Conservation (phyloP, 306 rosid genomes). For the Pterocarpus santalinus region DNA sequence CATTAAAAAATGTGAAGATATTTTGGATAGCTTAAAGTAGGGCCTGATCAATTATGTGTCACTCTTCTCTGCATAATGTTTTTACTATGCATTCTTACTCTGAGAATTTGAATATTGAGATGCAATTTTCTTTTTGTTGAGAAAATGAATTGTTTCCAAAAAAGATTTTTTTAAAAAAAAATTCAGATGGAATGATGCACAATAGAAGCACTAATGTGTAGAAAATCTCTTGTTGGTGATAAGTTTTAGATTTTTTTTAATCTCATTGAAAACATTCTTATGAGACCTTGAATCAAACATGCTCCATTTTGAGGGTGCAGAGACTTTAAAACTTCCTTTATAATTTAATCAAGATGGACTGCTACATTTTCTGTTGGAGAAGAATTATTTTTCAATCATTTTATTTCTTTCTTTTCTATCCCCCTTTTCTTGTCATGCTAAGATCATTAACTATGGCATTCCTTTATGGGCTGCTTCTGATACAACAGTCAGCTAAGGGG, state of each 20-base stretch:
- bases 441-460: constrained; percentile 43
- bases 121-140: constrained; percentile 15
- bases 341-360: not conserved
- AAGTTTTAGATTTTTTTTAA: constrained; percentile 11
- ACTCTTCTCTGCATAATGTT: constrained; percentile 23
- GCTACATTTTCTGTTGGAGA: constrained; percentile 6
- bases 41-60: not conserved
- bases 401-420: not conserved
- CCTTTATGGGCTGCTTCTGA: constrained; percentile 45
- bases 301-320: constrained; percentile 33
- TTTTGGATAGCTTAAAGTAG: constrained; percentile 31
- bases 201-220: constrained; percentile 16
- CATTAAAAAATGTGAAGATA: constrained; percentile 7
- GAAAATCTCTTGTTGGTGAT: constrained; percentile 24
- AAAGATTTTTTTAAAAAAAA: not conserved
- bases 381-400: constrained; percentile 4
- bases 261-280: constrained; percentile 13
- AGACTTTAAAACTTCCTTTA: constrained; percentile 40
- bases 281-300: constrained; percentile 10
- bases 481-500: constrained; percentile 80
- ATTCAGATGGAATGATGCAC: not conserved
- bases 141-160: constrained; percentile 28
- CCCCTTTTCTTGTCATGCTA: constrained; percentile 19
- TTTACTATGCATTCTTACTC: constrained; percentile 17
- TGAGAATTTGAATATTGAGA: constrained; percentile 30